Evolutionary conservation across 305 asterid species (phyloP), one percentile per base, ranked within the genome.

Genomic region (Withania somnifera): DNA sequence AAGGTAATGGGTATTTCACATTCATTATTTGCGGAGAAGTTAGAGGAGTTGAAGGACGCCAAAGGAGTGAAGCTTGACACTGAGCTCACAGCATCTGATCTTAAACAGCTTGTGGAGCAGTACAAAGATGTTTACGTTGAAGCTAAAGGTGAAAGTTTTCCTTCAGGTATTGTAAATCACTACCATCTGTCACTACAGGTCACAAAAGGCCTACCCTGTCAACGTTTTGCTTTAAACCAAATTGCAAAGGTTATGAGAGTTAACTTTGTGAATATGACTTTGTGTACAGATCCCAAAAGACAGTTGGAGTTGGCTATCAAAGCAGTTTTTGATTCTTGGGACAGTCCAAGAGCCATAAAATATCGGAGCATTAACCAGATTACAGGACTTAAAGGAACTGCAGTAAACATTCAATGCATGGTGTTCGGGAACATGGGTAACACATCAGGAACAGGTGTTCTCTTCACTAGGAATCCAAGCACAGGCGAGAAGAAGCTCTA

Each of bases 391-490:
- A 94, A 90, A 86, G 99, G 99, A 52, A 96, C 99, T 64, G 99
- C 98, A 4, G 99, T 96, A 9, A 96, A 96, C 82, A 93, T 96
- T 87, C 98, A 96, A 86, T 90, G 93, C 71, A 96, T 96, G 99
- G 99, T 96, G 28, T 96, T 94, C 40, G 99, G 99, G 61, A 96
- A 96, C 93, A 94, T 96, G 99, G 99, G 98, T 45, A 88, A 90
- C 87, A 94, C 97, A 51, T 94, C 99, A 0, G 99, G 99, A 60
- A 96, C 99, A 0, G 99, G 99, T 7, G 99, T 96, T 77, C 97
- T 94, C 61, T 96, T 96, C 83, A 96, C 99, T 24, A 88, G 99
- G 88, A 94, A 94, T 76, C 98, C 99, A 0, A 94, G 98, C 75
- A 96, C 99, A 0, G 98, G 99, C 0, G 99, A 96, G 78, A 93